phyloP scores from a whole-genome alignment of 352 stramenopile species.

The Phytophthora litchii region DNA sequence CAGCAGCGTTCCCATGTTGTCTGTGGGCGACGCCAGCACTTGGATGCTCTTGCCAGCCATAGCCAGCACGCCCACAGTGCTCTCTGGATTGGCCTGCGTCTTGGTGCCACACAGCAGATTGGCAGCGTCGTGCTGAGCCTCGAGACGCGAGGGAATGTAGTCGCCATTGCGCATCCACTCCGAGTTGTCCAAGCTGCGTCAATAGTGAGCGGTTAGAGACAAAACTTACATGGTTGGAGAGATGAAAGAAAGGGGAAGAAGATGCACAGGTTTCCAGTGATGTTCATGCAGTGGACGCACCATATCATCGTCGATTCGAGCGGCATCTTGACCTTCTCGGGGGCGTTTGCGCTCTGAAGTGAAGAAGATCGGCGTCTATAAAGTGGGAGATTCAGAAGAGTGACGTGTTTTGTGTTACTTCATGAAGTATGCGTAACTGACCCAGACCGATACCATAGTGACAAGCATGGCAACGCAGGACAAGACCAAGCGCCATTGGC shows the following conservation, averaged over 20 bases:
- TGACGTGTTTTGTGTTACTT: slow-evolving; percentile 8
- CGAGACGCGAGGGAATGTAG: slow-evolving; percentile 97
- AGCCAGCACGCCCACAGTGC: slow-evolving; percentile 96
- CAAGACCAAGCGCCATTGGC: slow-evolving; percentile 71
- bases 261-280: neutral
- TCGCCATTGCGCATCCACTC: slow-evolving; percentile 99
- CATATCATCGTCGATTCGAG: slow-evolving; percentile 91
- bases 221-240: slow-evolving; percentile 1
- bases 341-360: slow-evolving; percentile 21
- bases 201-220: slow-evolving; percentile 3
- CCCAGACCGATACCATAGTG: slow-evolving; percentile 5
- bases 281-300: slow-evolving; percentile 36
- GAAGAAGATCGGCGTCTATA: slow-evolving; percentile 37
- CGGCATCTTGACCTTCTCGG: slow-evolving; percentile 58
- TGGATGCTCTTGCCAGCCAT: slow-evolving; percentile 95
- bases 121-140: slow-evolving; percentile 98
- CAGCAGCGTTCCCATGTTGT: slow-evolving; percentile 98
- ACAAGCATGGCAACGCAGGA: slow-evolving; percentile 28
- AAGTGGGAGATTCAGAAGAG: slow-evolving; percentile 7
- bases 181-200: slow-evolving; percentile 93
- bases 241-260: slow-evolving; percentile 1
- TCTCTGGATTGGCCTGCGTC: slow-evolving; percentile 98
- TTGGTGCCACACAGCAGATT: slow-evolving; percentile 98
- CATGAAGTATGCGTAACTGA: slow-evolving; percentile 4
- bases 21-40: slow-evolving; percentile 95